phyloP scores from a whole-genome alignment of 148 eudicot genomes.

The Camellia japonica region DNA sequence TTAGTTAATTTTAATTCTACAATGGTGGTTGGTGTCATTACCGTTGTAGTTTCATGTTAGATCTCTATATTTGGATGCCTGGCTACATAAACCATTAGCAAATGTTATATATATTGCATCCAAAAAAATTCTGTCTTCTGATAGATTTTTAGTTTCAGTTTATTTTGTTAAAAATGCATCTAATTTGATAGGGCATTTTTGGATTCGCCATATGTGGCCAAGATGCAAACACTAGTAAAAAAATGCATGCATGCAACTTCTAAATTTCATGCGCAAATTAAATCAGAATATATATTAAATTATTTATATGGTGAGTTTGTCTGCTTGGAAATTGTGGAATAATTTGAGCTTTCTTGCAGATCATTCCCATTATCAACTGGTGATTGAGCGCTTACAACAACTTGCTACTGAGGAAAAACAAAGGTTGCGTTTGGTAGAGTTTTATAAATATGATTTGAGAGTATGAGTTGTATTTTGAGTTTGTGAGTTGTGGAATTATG shows the following conservation, averaged over 20 bases:
- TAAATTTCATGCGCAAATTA: background rate
- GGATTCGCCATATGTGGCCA: background rate
- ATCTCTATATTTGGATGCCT: background rate
- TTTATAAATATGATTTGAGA: too few species aligned
- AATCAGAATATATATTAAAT: background rate
- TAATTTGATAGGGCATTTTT: background rate
- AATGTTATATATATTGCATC: background rate
- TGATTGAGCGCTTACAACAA: slow-evolving; percentile 47
- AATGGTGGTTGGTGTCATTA: too few species aligned
- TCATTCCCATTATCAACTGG: slow-evolving; percentile 51
- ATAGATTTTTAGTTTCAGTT: background rate
- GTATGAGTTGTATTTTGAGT: too few species aligned
- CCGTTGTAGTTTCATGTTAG: too few species aligned
- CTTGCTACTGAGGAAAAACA: slow-evolving; percentile 34
- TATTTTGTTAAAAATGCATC: background rate
- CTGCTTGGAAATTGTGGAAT: too few species aligned
- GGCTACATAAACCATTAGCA: background rate
- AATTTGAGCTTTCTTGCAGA: slow-evolving; percentile 33
- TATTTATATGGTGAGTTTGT: background rate
- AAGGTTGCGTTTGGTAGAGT: too few species aligned
- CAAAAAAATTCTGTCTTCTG: background rate
- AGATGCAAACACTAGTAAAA: background rate
- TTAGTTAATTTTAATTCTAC: too few species aligned
- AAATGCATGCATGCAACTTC: background rate
- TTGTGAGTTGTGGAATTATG: too few species aligned